Evolutionary conservation across 2,329 filamentous ascomycete genomes (phyloP).

Genomic region (Colletotrichum horii): DNA sequence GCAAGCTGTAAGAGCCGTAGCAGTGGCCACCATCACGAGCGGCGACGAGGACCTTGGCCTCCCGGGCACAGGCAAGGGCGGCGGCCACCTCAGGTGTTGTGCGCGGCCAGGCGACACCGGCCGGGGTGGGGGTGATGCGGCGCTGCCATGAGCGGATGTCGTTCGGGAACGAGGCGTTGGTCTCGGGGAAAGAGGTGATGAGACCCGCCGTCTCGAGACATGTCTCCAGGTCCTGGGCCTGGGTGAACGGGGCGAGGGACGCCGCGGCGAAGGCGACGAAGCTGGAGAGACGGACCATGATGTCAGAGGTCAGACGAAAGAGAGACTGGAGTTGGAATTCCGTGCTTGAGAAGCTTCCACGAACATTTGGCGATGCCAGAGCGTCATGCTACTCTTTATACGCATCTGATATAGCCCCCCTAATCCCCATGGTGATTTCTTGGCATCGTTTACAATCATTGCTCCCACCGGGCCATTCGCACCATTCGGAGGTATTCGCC

Average conservation of each 20-base stretch:
- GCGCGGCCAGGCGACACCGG: constrained; percentile 18
- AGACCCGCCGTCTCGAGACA: constrained; percentile 20
- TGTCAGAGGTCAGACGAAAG: not conserved
- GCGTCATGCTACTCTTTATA: not conserved
- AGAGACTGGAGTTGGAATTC: constrained; percentile 2
- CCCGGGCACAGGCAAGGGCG: constrained; percentile 19
- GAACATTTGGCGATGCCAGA: not conserved
- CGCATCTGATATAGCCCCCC: not conserved
- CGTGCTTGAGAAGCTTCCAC: not conserved
- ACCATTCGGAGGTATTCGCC: not conserved
- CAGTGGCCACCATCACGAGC: constrained; percentile 20
- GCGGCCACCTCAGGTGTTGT: constrained; percentile 14
- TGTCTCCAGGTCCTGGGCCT: not conserved
- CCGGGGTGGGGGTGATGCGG: constrained; percentile 18
- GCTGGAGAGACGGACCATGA: not conserved
- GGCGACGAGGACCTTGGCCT: constrained; percentile 14
- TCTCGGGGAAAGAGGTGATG: constrained; percentile 14
- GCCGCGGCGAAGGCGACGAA: constrained; percentile 3
- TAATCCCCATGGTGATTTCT: not conserved
- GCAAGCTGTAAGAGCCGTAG: constrained; percentile 16
- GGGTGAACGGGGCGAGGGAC: not conserved
- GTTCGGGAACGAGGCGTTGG: constrained; percentile 13
- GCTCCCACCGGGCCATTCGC: not conserved
- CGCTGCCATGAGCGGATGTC: constrained; percentile 15
- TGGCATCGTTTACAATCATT: not conserved